Percentiles rank a stretch among this genome's conserved stretches.
phyloP scores from a whole-genome alignment of 768 basidiomycete species.

The Naganishia vishniacii region DNA sequence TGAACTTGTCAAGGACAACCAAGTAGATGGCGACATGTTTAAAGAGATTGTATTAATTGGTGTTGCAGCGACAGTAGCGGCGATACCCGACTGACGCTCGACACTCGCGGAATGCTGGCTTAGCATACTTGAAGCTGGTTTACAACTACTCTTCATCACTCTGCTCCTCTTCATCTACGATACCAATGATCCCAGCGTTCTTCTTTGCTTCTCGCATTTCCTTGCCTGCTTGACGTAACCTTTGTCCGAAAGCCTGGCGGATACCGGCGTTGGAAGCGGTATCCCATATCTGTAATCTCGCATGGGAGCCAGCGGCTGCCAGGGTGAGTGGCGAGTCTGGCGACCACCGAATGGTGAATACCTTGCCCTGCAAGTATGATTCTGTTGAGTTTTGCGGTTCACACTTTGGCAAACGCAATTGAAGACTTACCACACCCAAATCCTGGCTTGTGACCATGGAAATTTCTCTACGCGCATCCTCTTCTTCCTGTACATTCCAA shows the following conservation, averaged over 20 bases:
- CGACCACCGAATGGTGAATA: constrained; percentile 84
- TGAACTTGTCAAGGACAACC: not conserved
- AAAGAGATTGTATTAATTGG: constrained; percentile 6
- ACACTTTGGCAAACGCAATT: not conserved
- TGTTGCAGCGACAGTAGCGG: constrained; percentile 9
- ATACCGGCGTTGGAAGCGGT: constrained; percentile 75
- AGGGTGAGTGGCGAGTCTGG: constrained; percentile 83
- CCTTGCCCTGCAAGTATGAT: constrained; percentile 67
- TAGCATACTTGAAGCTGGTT: not conserved
- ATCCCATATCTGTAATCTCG: constrained; percentile 93
- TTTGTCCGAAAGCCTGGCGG: constrained; percentile 72
- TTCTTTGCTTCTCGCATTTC: constrained; percentile 52
- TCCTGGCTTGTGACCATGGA: constrained; percentile 81
- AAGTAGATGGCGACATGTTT: constrained; percentile 8
- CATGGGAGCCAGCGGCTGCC: constrained; percentile 89
- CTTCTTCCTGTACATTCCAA: constrained; percentile 77
- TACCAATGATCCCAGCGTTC: constrained; percentile 44
- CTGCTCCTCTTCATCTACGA: constrained; percentile 55
- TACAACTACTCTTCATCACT: constrained; percentile 44
- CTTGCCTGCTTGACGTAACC: constrained; percentile 68
- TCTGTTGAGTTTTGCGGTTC: not conserved
- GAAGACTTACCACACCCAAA: constrained; percentile 70
- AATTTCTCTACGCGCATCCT: constrained; percentile 63
- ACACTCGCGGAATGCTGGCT: not conserved
- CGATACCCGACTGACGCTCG: not conserved